Base-by-base conservation (phyloP, 2,329 filamentous ascomycete genomes). In the Neofusicoccum parvum region DNA sequence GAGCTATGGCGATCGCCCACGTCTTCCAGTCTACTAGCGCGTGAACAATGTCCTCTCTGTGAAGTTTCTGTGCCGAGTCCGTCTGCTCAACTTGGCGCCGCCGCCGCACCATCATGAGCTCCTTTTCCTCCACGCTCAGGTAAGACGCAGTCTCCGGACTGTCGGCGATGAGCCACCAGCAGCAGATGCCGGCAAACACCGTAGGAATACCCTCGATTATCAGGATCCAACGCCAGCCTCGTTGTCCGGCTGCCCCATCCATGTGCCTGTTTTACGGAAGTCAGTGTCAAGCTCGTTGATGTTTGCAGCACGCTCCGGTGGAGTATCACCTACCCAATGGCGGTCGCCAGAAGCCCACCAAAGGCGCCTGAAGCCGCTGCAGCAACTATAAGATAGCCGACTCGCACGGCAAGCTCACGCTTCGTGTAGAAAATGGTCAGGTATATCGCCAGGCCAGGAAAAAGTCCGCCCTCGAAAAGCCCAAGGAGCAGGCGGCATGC, bases 371-470 rank as follows among this genome's bases (percentile, higher is more conserved):
- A 89, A 3, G 92, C 80, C 1, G 91, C 90, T 1, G 90, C 86
- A 48, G 83, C 86, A 59, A 90, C 88, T 72, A 92, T 92, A 0
- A 93, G 82, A 70, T 91, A 92, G 1, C 88, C 89, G 3, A 92
- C 88, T 2, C 91, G 86, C 46, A 92, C 78, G 5, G 89, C 90
- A 1, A 92, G 83, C 76, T 93, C 90, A 34, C 85, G 83, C 72
- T 90, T 90, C 54, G 87, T 90, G 78, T 93, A 93, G 80, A 92
- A 92, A 69, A 92, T 85, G 0, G 90, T 92, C 20, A 93, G 81
- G 69, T 92, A 92, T n/a, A 90, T 78, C 4, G 86, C 88, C 69
- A 90, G 78, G 0, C 90, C 89, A 0, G 90, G 90, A 69, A 92
- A 92, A 0, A 92, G 79, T 0, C 89, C 90, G 0, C 89, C 89